These are phyloP conservation scores for Pythium insidiosum DNA, from an alignment of 352 stramenopile genomes.

Conservation along the genomic window DNA sequence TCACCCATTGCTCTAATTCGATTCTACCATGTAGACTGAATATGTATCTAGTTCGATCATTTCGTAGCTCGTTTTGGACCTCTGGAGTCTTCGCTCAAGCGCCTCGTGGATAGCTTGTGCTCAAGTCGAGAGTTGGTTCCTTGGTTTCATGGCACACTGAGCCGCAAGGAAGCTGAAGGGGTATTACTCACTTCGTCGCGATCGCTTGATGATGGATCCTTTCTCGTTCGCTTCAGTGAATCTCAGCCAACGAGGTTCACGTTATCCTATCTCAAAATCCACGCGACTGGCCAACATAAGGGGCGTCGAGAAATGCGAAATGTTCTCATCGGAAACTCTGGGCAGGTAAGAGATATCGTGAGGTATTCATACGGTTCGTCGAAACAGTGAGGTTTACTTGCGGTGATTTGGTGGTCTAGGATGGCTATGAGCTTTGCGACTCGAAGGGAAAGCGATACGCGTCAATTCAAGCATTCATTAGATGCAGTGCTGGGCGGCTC, in stretches of 20 bases:
- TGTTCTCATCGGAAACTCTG: conserved; percentile 58
- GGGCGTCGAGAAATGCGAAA: conserved; percentile 59
- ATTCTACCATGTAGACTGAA: conserved; percentile 2
- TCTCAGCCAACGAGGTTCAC: conserved; percentile 71
- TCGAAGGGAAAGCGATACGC: conserved; percentile 34
- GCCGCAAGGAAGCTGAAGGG: conserved; percentile 34
- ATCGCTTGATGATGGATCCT: conserved; percentile 43
- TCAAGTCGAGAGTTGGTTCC: conserved; percentile 46
- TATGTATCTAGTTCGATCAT: conserved; percentile 27
- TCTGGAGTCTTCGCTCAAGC: conserved; percentile 40
- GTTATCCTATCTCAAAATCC: conserved; percentile 71
- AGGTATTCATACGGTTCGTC: too few species aligned
- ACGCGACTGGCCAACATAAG: conserved; percentile 16
- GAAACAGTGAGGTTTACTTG: not conserved
- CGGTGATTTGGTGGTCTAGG: conserved; percentile 20
- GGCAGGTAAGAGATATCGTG: conserved; percentile 4
- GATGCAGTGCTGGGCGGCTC: conserved; percentile 42
- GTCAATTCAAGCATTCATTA: conserved; percentile 61
- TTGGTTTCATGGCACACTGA: conserved; percentile 71
- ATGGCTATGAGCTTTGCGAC: conserved; percentile 46
- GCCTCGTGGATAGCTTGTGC: conserved; percentile 55
- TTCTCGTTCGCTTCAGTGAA: conserved; percentile 75
- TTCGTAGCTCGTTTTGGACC: conserved; percentile 72
- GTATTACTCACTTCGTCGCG: conserved; percentile 15
- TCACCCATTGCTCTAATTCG: not conserved